Conservation (phyloP, 352 stramenopile genomes). For the Phytophthora agathidicida region DNA sequence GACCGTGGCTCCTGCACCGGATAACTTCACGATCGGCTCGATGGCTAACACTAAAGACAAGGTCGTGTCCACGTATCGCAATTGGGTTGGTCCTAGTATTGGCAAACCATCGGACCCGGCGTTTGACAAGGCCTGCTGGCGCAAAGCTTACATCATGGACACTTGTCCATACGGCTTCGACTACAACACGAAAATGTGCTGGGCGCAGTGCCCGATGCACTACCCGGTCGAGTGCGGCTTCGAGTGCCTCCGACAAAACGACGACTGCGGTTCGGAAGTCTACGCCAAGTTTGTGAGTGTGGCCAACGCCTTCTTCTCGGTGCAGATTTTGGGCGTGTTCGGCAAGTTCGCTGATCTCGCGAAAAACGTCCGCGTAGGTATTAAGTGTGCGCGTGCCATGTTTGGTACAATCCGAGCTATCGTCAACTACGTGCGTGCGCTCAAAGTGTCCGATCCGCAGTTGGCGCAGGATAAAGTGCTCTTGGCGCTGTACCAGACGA, state of each 20-base stretch:
- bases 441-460: slow-evolving; percentile 32
- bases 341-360: slow-evolving; percentile 22
- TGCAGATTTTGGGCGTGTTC: slow-evolving; percentile 37
- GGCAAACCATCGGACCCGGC: slow-evolving; percentile 6
- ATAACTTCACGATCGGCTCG: slow-evolving; percentile 12
- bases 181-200: slow-evolving; percentile 16
- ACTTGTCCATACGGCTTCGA: slow-evolving; percentile 13
- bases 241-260: slow-evolving; percentile 33
- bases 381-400: slow-evolving; percentile 18
- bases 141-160: slow-evolving; percentile 6
- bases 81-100: slow-evolving; percentile 14
- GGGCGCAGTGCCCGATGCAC: slow-evolving; percentile 18
- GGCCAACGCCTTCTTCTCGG: slow-evolving; percentile 32
- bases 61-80: slow-evolving; percentile 13
- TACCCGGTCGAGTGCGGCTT: slow-evolving; percentile 34
- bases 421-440: slow-evolving; percentile 32
- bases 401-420: slow-evolving; percentile 25
- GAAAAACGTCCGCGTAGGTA: slow-evolving; percentile 18
- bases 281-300: slow-evolving; percentile 40
- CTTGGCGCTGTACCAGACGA: slow-evolving; percentile 38
- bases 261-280: slow-evolving; percentile 26
- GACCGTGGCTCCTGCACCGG: slow-evolving; percentile 5
- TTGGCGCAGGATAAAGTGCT: slow-evolving; percentile 23
- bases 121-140: slow-evolving; percentile 22
- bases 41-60: slow-evolving; percentile 12